Evolutionary conservation across 805 yeast species (phyloP), one percentile per base, ranked within the genome.

Genomic region (Candida broadrunensis): DNA sequence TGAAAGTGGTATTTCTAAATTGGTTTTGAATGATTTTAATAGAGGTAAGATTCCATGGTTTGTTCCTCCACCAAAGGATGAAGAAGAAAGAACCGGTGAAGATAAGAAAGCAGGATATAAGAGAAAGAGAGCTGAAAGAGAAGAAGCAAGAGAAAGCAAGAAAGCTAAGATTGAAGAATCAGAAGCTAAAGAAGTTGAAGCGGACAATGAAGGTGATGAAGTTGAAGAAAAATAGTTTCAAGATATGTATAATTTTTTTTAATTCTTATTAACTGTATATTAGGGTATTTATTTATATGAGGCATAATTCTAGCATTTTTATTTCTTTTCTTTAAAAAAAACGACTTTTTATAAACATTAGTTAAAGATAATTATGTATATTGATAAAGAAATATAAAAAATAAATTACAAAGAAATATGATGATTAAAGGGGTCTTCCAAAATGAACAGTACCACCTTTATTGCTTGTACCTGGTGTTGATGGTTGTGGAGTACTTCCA

Each of bases 1-100:
- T 63, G 97, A 91, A 65, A 73, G 83, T 49, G 95, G 96, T 54
- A 88, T 91, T 42, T 82, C 98, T 30, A 91, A 89, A 63, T 83
- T 84, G 56, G 84, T 91, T 23, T 77, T 91, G 61, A 88, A 88
- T 53, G 99, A 91, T 63, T 91, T 91, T 74, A 91, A 89, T 67
- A 79, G 99, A 65, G 99, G 99, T 46, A 88, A 88, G 57, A 91
- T 91, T 41, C 99, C 99, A 18, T 91, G 99, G 99, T 91, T 91
- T 61, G 88, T 88, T 24, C 81, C 93, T 20, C 99, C 99, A 21
- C 97, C 98, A 32, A 78, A 82, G 50, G 86, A 80, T 47, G 75
- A 68, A 19, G 82, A 76, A 39, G 77, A 63, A 18, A 72, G 77
- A 60, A 71, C 72, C 21, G 86, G 81, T 33, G 82, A 68, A 43